Base-by-base conservation (phyloP, 2,329 filamentous ascomycete species). In the Aspergillus transmontanensis region DNA sequence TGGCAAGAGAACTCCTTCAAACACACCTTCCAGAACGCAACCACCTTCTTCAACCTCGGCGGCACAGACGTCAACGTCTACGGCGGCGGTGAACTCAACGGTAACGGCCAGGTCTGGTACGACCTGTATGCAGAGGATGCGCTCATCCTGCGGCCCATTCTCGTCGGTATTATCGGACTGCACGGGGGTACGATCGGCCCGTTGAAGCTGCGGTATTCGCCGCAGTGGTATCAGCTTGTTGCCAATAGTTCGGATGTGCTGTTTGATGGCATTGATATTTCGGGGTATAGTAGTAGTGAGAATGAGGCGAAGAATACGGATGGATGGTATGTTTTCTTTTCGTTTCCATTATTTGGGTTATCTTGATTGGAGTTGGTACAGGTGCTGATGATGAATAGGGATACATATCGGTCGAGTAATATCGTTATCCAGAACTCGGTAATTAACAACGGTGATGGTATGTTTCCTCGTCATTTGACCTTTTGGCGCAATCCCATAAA, bases 41-140 rank as follows among this genome's bases (percentile, higher is more conserved):
- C 86, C 0, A 86, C 86, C 1, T 90, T 90, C 80, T 90, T 88
- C 81, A 84, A 87, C 71, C 82, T 89, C 43, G 88, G 89, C 46
- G 89, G 89, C 34, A 79, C 83, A 23, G 87, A 86, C 75, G 86
- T 92, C 12, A 88, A 90, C 62, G 83, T 92, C 53, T 91, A 89
- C 64, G 90, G 89, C 0, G 86, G 85, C 19, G 86, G 87, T 50
- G 86, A 82, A 11, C 75, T 90, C 10, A 84, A 90, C 69, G 89
- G 89, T 19, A 88, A 87, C 61, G 87, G 87, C 0, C 86, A 89
- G 69, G 82, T 82, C 1, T 89, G 88, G 86, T 90, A 90, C 69
- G 85, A 89, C 66, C 76, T 86, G 28, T 89, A 87, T 67, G 85
- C 86, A 2, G 71, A 80, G 34, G 78, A 89, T 63, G 82, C 83